A percentile compares a stretch with the other conserved stretches of the same genome.
Conservation (phyloP, 208 protist genomes). For the Wallacemonas sp. region DNA sequence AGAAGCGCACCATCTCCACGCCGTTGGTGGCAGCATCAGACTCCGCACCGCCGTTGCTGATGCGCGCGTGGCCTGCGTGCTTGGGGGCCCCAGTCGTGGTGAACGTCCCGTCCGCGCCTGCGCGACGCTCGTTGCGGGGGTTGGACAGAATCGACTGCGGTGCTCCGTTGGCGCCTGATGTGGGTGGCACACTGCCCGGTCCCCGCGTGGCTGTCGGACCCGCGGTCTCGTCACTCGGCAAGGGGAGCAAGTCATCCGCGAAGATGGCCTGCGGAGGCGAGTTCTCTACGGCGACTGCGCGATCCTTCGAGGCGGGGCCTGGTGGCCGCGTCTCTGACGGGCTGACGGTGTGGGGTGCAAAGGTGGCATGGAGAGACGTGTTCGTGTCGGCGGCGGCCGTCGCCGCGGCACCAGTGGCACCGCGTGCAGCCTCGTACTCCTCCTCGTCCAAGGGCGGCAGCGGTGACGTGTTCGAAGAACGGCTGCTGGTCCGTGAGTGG, state of each 20-base stretch:
- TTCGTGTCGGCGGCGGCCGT: no score
- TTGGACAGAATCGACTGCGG: no score
- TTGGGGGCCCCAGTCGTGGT: no score
- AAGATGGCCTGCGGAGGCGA: not conserved
- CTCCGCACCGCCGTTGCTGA: no score
- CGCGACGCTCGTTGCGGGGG: no score
- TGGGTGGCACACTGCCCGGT: no score
- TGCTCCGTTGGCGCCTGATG: no score
- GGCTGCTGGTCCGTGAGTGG: not conserved
- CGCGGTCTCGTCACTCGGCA: not conserved
- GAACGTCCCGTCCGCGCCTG: no score
- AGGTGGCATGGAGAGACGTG: slow-evolving; percentile 9
- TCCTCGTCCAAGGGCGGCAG: not conserved
- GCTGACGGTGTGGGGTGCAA: not conserved
- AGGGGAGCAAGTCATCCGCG: not conserved
- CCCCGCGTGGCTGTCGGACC: not conserved
- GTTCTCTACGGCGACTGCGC: not conserved
- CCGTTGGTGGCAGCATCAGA: no score
- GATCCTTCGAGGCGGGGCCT: not conserved
- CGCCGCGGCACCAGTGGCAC: not conserved
- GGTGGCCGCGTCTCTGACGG: not conserved
- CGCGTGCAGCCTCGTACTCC: not conserved
- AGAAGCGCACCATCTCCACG: no score
- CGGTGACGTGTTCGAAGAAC: not conserved
- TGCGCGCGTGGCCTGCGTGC: no score